These are phyloP conservation scores for Iris pallida DNA, from an alignment of 116 monocot species.

Conservation along the genomic window DNA sequence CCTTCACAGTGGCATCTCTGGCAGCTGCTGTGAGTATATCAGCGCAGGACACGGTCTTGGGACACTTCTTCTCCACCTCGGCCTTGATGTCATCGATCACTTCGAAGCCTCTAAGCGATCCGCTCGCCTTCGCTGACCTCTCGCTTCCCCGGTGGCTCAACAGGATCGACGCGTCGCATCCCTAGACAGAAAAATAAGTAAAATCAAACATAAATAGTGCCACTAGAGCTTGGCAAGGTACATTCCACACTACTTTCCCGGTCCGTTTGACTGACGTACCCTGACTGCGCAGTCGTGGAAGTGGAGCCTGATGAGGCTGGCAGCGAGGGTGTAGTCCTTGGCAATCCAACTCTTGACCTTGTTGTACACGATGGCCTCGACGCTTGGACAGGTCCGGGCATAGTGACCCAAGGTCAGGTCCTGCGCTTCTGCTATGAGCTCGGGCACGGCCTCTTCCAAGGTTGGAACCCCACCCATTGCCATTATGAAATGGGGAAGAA, in stretches of 20 bases:
- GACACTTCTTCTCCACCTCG: conserved; percentile 52
- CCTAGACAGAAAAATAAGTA: conserved; percentile 26
- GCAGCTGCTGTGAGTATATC: conserved; percentile 59
- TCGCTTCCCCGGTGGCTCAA: conserved; percentile 39
- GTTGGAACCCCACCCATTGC: not conserved
- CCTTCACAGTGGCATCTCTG: conserved; percentile 46
- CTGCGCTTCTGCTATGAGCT: conserved; percentile 8
- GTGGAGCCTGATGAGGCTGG: conserved; percentile 47
- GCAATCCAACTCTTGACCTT: conserved; percentile 28
- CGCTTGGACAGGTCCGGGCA: conserved; percentile 32
- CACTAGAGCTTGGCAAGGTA: not conserved
- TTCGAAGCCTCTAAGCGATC: conserved; percentile 43
- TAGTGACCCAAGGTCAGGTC: conserved; percentile 35
- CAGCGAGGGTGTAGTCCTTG: conserved; percentile 33
- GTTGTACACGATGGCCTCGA: conserved; percentile 47
- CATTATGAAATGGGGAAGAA: conserved; percentile 3
- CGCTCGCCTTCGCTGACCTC: conserved; percentile 35
- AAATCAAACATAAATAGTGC: too few relatives aligned
- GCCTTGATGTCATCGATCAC: conserved; percentile 44
- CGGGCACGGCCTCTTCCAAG: not conserved
- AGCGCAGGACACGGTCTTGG: conserved; percentile 55
- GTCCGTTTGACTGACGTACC: too few relatives aligned
- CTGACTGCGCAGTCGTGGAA: conserved; percentile 57
- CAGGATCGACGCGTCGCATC: conserved; percentile 58
- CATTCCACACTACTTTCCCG: too few relatives aligned